Evolutionary conservation across 352 stramenopile genomes (phyloP).

Genomic region (Phytopythium mirpurense): DNA sequence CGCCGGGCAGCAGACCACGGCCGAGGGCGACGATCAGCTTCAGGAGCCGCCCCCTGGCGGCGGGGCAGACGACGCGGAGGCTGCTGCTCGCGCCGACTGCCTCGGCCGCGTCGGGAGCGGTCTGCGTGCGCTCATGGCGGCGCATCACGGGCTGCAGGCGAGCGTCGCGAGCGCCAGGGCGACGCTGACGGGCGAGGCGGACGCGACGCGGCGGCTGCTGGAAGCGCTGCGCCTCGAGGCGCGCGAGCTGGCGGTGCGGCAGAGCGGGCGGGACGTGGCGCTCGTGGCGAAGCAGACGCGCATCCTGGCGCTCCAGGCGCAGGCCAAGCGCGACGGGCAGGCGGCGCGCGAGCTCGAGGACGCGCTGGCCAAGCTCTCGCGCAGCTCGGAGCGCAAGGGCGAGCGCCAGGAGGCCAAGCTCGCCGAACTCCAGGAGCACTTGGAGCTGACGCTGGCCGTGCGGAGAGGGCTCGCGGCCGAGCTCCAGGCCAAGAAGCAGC

Average conservation of each 20-base stretch:
- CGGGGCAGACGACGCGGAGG: no score
- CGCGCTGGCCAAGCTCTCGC: conserved; percentile 23
- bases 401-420: conserved; percentile 17
- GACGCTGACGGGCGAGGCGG: conserved; percentile 16
- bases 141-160: background rate
- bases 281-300: conserved; percentile 42
- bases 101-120: no score
- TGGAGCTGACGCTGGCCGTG: conserved; percentile 58
- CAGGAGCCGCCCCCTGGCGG: no score
- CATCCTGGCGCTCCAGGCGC: conserved; percentile 49
- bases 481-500: conserved; percentile 42
- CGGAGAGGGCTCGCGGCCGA: conserved; percentile 48
- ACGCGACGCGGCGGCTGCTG: conserved; percentile 27
- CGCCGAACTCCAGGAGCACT: conserved; percentile 47
- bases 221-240: conserved; percentile 29
- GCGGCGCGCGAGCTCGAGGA: conserved; percentile 37
- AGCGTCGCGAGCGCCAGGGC: background rate
- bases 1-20: conserved; percentile 4
- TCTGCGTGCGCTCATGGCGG: no score
- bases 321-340: conserved; percentile 48
- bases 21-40: background rate
- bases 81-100: no score
- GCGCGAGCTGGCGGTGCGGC: conserved; percentile 36
- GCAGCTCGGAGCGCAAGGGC: conserved; percentile 20
- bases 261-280: conserved; percentile 37